Evolutionary conservation across 2,329 filamentous ascomycete genomes (phyloP), one percentile per base, ranked within the genome.

Genomic region (Microcera coccophila): DNA sequence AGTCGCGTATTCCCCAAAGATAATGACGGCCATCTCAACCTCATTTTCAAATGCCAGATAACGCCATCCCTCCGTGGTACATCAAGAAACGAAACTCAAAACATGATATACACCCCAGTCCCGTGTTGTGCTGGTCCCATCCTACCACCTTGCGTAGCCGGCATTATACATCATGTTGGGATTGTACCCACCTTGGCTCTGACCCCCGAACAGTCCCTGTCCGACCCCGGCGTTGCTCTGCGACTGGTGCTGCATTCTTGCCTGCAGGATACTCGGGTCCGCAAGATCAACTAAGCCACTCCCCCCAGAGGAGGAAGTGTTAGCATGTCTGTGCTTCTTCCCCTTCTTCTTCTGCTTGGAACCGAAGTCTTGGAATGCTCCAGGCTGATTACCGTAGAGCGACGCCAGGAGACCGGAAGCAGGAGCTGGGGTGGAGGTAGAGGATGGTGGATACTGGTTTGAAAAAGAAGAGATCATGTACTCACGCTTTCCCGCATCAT

Each of bases 251-350:
- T 94, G 90, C 79, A 95, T 86, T 80, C 90, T 88, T 71, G 89
- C 89, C 78, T 95, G 90, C 79, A 97, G 84, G 81, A 96, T 96
- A 81, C 89, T 95, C 80, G 91, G 91, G 89, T 97, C 90, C 79
- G 87, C 89, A 90, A 95, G 89, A 94, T 97, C 90, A 78, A 94
- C 90, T 91, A 96, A 83, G 78, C 88, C 90, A 87, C 89, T 88
- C 82, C 90, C 90, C 78, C 87, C 87, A 83, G 90, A 95, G 84
- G 91, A 97, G 87, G 90, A 95, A 91, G 91, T 96, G 89, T 96
- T 95, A 93, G 90, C 91, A 85, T 96, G 90, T 84, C 90, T 94
- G 81, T 96, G 91, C 89, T 96, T 96, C 84, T 95, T 96, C 78
- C 90, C 90, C 89, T 95, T 95, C 83, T 95, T 96, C 85, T 95